These are phyloP conservation scores for Sclerotinia spermophila DNA, from an alignment of 2,329 filamentous ascomycete species.

Conservation along the genomic window DNA sequence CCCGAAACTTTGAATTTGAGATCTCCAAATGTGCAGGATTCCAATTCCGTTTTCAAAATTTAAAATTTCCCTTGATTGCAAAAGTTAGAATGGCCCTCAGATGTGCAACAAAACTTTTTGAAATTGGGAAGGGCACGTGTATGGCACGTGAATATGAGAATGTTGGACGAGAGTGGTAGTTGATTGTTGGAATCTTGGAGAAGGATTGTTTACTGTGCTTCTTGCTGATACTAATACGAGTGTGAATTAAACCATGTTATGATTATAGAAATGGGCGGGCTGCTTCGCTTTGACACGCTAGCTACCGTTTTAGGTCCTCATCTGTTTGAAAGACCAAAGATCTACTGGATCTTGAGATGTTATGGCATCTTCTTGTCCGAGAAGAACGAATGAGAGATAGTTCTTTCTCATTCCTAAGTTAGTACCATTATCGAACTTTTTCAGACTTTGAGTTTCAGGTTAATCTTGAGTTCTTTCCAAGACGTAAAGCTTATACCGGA, in stretches of 20 bases:
- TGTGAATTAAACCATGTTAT: not conserved
- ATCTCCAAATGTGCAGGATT: not conserved
- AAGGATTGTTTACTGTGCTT: not conserved
- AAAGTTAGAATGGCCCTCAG: not conserved
- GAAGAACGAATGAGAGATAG: not conserved
- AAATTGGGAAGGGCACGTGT: not conserved
- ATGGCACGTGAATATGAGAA: not conserved
- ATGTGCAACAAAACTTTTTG: not conserved
- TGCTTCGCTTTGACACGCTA: not conserved
- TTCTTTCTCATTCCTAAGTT: not conserved
- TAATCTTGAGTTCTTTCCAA: not conserved
- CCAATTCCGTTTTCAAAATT: not conserved
- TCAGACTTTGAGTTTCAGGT: accelerated
- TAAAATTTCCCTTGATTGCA: not conserved
- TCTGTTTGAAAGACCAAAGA: not conserved
- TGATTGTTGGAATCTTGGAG: not conserved
- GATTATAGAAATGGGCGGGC: not conserved
- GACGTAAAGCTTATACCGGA: not conserved
- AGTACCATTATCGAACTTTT: not conserved
- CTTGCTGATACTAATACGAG: too few relatives aligned
- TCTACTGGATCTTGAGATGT: not conserved
- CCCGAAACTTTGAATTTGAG: not conserved
- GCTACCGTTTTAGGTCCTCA: not conserved
- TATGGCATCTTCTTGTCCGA: not conserved
- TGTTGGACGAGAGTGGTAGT: not conserved